Conservation (phyloP, 495 filamentous ascomycete species). For the Daldinia childiae region DNA sequence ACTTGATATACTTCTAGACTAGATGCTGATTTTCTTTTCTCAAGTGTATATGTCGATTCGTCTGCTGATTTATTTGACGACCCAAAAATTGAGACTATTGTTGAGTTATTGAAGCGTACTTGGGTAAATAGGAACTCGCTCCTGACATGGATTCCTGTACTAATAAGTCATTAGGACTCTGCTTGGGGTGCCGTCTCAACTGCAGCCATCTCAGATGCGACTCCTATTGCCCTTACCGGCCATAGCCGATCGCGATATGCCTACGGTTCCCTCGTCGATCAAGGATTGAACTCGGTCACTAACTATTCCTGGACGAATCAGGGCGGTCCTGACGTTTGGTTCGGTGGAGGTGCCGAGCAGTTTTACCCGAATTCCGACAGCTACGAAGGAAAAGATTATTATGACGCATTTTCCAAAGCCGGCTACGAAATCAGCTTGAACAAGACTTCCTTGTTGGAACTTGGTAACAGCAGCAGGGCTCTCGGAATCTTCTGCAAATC, state of each 20-base stretch:
- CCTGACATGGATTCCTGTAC: background rate
- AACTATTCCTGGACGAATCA: conserved; percentile 76
- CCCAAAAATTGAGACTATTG: conserved; percentile 80
- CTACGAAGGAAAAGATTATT: conserved; percentile 70
- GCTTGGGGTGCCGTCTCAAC: conserved; percentile 68
- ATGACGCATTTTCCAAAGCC: conserved; percentile 69
- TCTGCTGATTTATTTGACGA: conserved; percentile 72
- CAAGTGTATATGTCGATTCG: conserved; percentile 72
- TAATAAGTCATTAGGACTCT: conserved; percentile 47
- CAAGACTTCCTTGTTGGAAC: conserved; percentile 67
- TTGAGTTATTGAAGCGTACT: conserved; percentile 72
- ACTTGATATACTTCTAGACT: background rate
- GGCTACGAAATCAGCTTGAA: conserved; percentile 72
- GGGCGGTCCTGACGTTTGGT: conserved; percentile 74
- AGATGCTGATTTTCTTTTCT: background rate
- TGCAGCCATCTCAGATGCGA: conserved; percentile 77
- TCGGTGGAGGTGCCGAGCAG: conserved; percentile 77
- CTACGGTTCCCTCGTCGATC: conserved; percentile 71
- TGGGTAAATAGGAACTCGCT: conserved; percentile 50
- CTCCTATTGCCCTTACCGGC: conserved; percentile 71
- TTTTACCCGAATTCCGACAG: conserved; percentile 67
- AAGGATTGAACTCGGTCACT: conserved; percentile 64
- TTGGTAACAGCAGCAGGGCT: conserved; percentile 62
- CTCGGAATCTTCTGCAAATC: conserved; percentile 74
- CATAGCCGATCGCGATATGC: conserved; percentile 70